Conservation (phyloP, 176 grass and related monocot species). For the Echinochloa phyllopogon region DNA sequence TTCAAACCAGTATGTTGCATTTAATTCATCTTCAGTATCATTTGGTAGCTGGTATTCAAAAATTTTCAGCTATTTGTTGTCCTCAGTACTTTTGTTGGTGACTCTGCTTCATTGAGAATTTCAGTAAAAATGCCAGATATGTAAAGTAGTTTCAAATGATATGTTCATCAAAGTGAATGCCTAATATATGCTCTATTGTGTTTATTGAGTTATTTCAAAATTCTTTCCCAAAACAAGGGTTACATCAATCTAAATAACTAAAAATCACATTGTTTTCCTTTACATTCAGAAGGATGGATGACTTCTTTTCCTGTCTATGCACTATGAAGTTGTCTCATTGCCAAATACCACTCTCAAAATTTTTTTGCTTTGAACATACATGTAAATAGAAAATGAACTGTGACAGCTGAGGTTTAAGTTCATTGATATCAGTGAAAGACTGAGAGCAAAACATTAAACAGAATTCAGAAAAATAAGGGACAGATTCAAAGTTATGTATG, state of each 20-base stretch:
- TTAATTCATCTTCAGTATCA: slow-evolving; percentile 34
- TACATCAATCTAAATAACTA: neutral
- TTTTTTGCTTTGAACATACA: neutral
- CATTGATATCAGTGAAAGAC: neutral
- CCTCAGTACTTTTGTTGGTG: slow-evolving; percentile 9
- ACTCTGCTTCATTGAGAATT: slow-evolving; percentile 10
- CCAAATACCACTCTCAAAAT: neutral
- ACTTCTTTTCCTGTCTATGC: neutral
- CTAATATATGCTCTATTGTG: neutral
- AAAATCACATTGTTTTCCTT: neutral
- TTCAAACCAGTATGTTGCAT: slow-evolving; percentile 26
- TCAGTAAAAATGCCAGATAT: slow-evolving; percentile 6
- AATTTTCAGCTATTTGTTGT: slow-evolving; percentile 10
- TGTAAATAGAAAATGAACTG: neutral
- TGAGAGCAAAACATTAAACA: neutral
- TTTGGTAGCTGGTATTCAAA: slow-evolving; percentile 12
- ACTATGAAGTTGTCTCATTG: neutral
- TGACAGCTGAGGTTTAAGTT: neutral
- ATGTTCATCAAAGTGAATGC: neutral
- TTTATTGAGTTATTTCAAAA: neutral
- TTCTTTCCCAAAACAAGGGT: neutral
- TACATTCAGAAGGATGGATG: neutral
- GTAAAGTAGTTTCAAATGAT: slow-evolving; percentile 21
- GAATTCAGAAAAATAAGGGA: neutral
- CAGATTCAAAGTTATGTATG: neutral